These are phyloP conservation scores for Zalaria obscura DNA, from an alignment of 2,329 filamentous ascomycete species.

Conservation along the genomic window DNA sequence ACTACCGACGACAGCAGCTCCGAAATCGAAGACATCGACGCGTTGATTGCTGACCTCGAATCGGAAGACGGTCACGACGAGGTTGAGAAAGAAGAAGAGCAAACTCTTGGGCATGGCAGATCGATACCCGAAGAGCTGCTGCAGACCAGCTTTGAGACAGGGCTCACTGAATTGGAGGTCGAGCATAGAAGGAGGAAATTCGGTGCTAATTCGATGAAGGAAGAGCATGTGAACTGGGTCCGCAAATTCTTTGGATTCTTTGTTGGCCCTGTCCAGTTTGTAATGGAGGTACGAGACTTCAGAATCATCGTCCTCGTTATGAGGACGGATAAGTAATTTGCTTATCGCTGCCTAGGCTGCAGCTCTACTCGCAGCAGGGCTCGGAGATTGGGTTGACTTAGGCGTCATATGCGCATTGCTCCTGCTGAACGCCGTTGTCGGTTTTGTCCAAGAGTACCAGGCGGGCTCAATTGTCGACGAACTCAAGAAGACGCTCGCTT, in stretches of 20 bases:
- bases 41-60: background rate
- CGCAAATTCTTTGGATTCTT: constrained; percentile 76
- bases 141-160: constrained; percentile 57
- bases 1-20: too few species aligned
- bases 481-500: constrained; percentile 54
- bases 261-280: constrained; percentile 80
- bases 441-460: constrained; percentile 45
- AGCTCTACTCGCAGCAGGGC: constrained; percentile 31
- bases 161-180: constrained; percentile 62
- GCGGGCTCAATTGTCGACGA: constrained; percentile 47
- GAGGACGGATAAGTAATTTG: constrained; percentile 22
- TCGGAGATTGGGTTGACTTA: constrained; percentile 48
- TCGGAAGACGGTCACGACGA: background rate
- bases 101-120: background rate
- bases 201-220: constrained; percentile 80
- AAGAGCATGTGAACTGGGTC: constrained; percentile 73
- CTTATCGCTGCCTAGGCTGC: too few species aligned
- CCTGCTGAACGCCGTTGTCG: constrained; percentile 42
- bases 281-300: constrained; percentile 79
- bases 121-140: constrained; percentile 43
- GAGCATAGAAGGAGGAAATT: constrained; percentile 50
- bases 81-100: background rate
- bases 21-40: too few species aligned
- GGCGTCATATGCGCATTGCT: constrained; percentile 46
- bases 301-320: constrained; percentile 38